Conservation (phyloP, 2,329 filamentous ascomycete species). For the Arthrobotrys sinensis region DNA sequence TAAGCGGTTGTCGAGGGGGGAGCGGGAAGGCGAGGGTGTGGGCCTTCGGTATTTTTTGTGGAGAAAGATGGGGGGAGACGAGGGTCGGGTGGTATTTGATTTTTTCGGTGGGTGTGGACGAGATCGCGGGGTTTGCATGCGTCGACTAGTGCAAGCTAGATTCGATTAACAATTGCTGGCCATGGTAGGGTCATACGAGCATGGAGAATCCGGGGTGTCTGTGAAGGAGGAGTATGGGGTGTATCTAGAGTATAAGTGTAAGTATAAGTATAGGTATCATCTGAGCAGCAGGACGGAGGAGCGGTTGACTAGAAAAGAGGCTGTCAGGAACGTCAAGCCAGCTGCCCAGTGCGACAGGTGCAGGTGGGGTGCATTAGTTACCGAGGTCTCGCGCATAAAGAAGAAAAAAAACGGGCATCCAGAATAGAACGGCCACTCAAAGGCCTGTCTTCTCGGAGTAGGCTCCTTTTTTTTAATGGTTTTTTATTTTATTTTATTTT, state of each 20-base stretch:
- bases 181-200: conserved; percentile 47
- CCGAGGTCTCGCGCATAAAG: conserved; percentile 40
- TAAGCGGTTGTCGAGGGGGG: conserved; percentile 11
- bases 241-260: too few species aligned
- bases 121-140: conserved; percentile 31
- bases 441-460: too few species aligned
- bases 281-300: too few species aligned
- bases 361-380: conserved; percentile 56
- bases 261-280: conserved; percentile 22
- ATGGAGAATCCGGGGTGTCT: conserved; percentile 15
- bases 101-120: conserved; percentile 27
- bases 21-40: conserved; percentile 14
- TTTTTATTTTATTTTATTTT: too few species aligned
- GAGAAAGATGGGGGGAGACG: conserved; percentile 49
- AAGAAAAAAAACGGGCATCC: not conserved
- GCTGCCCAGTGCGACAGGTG: conserved; percentile 54
- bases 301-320: not conserved
- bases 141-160: conserved; percentile 21
- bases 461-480: too few species aligned
- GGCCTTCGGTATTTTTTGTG: conserved; percentile 17
- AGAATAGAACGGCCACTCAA: not conserved
- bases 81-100: conserved; percentile 41
- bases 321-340: conserved; percentile 36
- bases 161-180: conserved; percentile 33
- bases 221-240: not conserved